A percentile compares a stretch with the other conserved stretches of the same genome.
phyloP scores from a whole-genome alignment of 202 grass and related monocot species.

The Eragrostis tef region DNA sequence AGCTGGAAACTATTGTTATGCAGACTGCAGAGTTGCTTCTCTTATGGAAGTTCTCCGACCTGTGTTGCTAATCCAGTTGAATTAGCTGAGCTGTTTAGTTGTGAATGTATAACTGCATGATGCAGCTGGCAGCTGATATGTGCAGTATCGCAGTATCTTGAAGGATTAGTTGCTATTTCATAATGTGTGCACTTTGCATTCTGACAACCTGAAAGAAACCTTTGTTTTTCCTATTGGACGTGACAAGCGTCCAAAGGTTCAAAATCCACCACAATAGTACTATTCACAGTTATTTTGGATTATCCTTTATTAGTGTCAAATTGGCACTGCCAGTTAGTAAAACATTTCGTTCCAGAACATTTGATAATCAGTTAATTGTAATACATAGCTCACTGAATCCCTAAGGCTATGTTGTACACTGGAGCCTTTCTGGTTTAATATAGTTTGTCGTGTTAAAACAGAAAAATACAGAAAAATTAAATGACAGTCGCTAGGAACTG shows the following conservation, averaged over 20 bases:
- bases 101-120: background rate
- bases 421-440: constrained; percentile 6
- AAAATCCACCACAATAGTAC: background rate
- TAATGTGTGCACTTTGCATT: constrained; percentile 8
- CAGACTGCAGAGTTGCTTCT: background rate
- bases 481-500: constrained; percentile 5
- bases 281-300: background rate
- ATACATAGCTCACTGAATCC: background rate
- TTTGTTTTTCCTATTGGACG: background rate
- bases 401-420: background rate
- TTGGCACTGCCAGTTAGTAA: background rate
- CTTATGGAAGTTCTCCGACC: constrained; percentile 21
- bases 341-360: background rate
- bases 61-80: constrained; percentile 11
- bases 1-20: background rate
- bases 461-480: background rate
- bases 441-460: constrained; percentile 6
- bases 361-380: background rate
- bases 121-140: constrained; percentile 16
- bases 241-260: constrained; percentile 8
- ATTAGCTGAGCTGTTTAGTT: constrained; percentile 18
- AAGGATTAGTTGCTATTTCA: background rate
- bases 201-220: background rate
- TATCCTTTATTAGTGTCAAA: background rate
- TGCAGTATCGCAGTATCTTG: background rate